These are phyloP conservation scores for Solanum medicagineum DNA, from an alignment of 257 asterid genomes.

Conservation along the genomic window DNA sequence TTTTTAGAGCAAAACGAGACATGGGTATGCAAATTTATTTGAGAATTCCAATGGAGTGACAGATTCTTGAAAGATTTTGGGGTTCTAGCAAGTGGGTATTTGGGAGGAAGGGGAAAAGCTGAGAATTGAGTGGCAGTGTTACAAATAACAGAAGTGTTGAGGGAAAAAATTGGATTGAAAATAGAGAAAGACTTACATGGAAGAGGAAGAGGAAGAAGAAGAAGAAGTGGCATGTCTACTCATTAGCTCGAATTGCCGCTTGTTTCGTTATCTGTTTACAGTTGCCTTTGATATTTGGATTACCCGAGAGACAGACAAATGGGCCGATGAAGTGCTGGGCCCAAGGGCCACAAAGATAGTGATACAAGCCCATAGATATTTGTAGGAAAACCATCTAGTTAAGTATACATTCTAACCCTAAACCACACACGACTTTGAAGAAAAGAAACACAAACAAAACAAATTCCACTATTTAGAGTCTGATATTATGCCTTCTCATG, in stretches of 20 bases:
- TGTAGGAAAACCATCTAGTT: neutral
- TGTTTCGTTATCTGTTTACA: constrained; percentile 1
- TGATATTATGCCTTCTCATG: too few relatives aligned
- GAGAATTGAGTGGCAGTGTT: neutral
- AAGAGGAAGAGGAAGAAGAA: constrained; percentile 22
- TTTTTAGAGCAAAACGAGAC: constrained; percentile 44
- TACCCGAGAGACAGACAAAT: neutral
- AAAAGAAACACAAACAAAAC: too few relatives aligned
- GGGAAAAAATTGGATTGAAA: constrained; percentile 17
- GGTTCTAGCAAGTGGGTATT: constrained; percentile 13
- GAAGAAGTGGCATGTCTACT: constrained; percentile 50
- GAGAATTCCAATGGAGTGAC: constrained; percentile 10
- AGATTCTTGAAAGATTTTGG: constrained; percentile 20
- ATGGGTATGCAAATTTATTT: constrained; percentile 22
- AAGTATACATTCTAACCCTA: too few relatives aligned
- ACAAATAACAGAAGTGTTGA: constrained; percentile 4
- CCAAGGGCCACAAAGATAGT: neutral
- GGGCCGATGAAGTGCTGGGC: neutral
- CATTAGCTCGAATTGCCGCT: constrained; percentile 11
- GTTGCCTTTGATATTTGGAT: neutral
- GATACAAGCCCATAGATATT: neutral
- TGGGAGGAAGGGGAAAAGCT: neutral
- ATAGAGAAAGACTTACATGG: constrained; percentile 22
- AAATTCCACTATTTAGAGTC: too few relatives aligned
- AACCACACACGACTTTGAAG: too few relatives aligned